phyloP scores from a whole-genome alignment of 2,329 filamentous ascomycete genomes.

The Colletotrichum aenigma region DNA sequence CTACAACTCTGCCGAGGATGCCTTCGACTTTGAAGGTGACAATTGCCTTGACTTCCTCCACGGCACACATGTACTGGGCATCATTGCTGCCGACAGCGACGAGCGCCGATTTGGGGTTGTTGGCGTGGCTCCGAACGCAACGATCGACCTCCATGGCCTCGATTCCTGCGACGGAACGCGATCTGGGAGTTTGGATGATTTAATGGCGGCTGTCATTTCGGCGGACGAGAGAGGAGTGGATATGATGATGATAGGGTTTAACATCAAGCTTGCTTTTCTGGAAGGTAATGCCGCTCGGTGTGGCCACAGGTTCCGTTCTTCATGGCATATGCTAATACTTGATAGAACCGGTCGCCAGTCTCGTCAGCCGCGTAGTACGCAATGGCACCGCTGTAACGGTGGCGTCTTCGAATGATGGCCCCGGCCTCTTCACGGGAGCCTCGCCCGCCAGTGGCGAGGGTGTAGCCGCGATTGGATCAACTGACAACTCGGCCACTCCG shows the following conservation, averaged over 20 bases:
- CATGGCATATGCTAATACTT: fast-evolving
- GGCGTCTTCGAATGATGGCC: background rate
- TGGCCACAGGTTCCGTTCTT: background rate
- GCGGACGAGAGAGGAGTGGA: background rate
- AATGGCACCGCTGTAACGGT: background rate
- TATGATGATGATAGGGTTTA: background rate
- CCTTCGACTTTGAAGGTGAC: background rate
- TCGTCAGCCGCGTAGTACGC: background rate
- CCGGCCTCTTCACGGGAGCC: background rate
- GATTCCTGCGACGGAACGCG: background rate
- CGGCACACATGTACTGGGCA: conserved; percentile 50
- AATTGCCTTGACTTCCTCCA: conserved; percentile 32
- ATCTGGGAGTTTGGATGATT: background rate
- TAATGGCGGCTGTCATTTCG: background rate
- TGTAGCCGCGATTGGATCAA: background rate
- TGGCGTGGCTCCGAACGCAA: background rate
- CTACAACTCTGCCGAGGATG: background rate
- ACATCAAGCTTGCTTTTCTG: background rate
- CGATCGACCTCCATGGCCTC: background rate
- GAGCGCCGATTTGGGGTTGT: background rate
- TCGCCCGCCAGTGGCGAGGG: background rate
- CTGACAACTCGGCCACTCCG: background rate
- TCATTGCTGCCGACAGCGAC: conserved; percentile 38
- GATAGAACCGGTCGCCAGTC: background rate
- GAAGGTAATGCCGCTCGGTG: background rate